phyloP scores from a whole-genome alignment of 1,284 basidiomycete species.

The Heterobasidion parviporum region DNA sequence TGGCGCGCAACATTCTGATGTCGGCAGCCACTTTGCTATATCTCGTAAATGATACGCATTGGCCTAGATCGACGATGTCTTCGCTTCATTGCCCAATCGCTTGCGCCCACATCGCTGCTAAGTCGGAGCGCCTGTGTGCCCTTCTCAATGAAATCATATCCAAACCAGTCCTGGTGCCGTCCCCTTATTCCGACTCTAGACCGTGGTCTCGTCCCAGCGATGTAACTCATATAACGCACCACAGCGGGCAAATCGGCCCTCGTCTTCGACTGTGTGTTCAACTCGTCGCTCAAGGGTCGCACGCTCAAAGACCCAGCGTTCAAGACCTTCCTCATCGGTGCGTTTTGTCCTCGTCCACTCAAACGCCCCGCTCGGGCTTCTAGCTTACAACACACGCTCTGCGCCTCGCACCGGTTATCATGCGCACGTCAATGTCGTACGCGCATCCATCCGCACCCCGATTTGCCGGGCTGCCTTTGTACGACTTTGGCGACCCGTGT shows the following conservation, averaged over 20 bases:
- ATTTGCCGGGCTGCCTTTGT: background rate
- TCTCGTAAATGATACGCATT: too few species aligned
- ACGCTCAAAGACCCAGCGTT: conserved; percentile 51
- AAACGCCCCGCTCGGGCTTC: background rate
- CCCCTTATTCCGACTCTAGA: background rate
- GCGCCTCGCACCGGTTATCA: background rate
- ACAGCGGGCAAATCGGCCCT: conserved; percentile 58
- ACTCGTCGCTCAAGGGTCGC: conserved; percentile 48
- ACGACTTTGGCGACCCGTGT: too few species aligned
- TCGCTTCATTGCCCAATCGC: too few species aligned
- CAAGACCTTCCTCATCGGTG: conserved; percentile 62
- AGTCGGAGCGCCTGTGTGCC: too few species aligned
- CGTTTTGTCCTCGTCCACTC: conserved; percentile 11
- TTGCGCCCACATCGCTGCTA: too few species aligned
- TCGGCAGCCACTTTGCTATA: too few species aligned
- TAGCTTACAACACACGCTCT: background rate
- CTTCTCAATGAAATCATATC: background rate
- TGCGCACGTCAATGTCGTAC: background rate
- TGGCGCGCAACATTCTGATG: background rate
- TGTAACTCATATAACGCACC: background rate
- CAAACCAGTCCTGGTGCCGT: background rate
- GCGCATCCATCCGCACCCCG: background rate
- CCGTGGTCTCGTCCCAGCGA: background rate
- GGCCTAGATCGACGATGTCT: too few species aligned
- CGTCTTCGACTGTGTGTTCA: conserved; percentile 66